phyloP scores from a whole-genome alignment of 2,329 filamentous ascomycete species.

The Botryotinia calthae region DNA sequence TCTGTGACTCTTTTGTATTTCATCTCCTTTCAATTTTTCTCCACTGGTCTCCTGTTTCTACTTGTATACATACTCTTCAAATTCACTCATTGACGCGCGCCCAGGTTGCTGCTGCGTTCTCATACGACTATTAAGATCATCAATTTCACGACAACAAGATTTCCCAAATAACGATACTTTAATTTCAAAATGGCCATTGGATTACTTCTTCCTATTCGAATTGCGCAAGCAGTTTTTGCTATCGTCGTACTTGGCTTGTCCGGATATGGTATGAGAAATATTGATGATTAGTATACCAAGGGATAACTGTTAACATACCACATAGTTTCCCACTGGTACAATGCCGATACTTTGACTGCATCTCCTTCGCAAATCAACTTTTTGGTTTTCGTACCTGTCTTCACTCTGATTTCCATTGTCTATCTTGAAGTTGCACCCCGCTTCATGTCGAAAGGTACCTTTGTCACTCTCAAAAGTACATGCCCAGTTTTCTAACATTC shows the following conservation, averaged over 20 bases:
- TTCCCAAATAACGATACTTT: background rate
- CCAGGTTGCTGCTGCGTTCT: slow-evolving; percentile 28
- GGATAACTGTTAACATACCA: slow-evolving; percentile 26
- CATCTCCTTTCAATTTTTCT: slow-evolving; percentile 10
- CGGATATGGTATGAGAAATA: slow-evolving; percentile 45
- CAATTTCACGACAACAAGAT: slow-evolving; percentile 14
- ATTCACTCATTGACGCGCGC: slow-evolving; percentile 27
- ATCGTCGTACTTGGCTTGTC: slow-evolving; percentile 49
- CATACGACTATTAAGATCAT: slow-evolving; percentile 11
- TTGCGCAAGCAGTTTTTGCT: slow-evolving; percentile 46
- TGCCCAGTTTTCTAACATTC: background rate
- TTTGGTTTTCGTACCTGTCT: slow-evolving; percentile 53
- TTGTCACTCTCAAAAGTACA: background rate
- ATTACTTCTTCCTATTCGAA: slow-evolving; percentile 46
- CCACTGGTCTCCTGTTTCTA: slow-evolving; percentile 15
- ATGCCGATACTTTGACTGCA: slow-evolving; percentile 51
- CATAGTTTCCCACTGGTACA: slow-evolving; percentile 60
- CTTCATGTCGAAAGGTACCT: slow-evolving; percentile 37
- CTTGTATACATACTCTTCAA: slow-evolving; percentile 17
- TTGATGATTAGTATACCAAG: background rate
- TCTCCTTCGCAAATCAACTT: slow-evolving; percentile 59
- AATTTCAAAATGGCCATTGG: slow-evolving; percentile 42
- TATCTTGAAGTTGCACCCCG: slow-evolving; percentile 53
- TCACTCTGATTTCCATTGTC: slow-evolving; percentile 53
- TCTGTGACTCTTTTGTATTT: slow-evolving; percentile 8